Evolutionary conservation across 1,284 basidiomycete genomes (phyloP).

Genomic region (Peniophora sp.): DNA sequence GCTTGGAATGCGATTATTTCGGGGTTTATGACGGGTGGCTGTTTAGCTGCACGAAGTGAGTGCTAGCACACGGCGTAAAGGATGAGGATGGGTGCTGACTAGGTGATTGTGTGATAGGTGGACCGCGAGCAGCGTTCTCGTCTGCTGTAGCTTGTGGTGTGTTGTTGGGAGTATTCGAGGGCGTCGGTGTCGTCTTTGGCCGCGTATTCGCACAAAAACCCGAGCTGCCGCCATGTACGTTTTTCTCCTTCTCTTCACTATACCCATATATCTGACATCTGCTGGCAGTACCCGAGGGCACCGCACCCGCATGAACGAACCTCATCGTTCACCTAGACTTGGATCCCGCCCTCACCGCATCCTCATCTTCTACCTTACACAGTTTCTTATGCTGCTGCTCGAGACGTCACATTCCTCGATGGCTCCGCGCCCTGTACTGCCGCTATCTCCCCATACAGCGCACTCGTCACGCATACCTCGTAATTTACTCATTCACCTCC

Average conservation of each 20-base stretch:
- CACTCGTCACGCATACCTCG: not conserved
- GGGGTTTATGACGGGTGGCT: slow-evolving; percentile 97
- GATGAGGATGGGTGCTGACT: too few relatives aligned
- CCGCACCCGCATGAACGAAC: not conserved
- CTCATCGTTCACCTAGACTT: not conserved
- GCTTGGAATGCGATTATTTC: slow-evolving; percentile 99
- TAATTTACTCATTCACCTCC: not conserved
- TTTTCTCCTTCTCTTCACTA: not conserved
- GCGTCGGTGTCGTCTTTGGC: slow-evolving; percentile 83
- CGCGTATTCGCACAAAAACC: slow-evolving; percentile 48
- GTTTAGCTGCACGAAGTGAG: slow-evolving; percentile 89
- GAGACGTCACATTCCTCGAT: not conserved
- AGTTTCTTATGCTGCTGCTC: not conserved
- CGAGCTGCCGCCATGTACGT: not conserved
- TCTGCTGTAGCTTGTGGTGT: slow-evolving; percentile 96
- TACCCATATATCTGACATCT: not conserved
- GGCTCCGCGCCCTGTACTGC: not conserved
- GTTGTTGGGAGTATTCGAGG: slow-evolving; percentile 93
- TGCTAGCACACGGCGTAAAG: not conserved
- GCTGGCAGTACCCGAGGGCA: not conserved
- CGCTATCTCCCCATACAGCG: not conserved
- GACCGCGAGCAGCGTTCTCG: slow-evolving; percentile 84
- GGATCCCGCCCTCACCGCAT: not conserved
- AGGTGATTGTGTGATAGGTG: slow-evolving; percentile 46
- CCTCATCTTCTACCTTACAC: not conserved